Evolutionary conservation across 2,329 filamentous ascomycete species (phyloP).

Genomic region (Plenodomus tracheiphilus): DNA sequence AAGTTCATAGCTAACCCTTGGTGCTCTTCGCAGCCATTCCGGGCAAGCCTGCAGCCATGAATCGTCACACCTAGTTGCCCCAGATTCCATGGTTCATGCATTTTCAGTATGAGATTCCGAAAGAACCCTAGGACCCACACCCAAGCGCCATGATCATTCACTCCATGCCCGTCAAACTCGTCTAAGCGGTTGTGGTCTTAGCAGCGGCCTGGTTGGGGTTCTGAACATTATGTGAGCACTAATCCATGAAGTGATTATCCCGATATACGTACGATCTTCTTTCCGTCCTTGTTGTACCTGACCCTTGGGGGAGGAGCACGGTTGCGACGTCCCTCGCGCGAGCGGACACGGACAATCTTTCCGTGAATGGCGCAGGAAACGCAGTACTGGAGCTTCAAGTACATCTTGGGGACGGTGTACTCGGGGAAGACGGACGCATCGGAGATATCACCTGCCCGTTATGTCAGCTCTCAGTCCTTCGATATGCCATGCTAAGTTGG

Average conservation of each 20-base stretch:
- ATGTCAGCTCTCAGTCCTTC: slow-evolving; percentile 24
- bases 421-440: slow-evolving; percentile 99
- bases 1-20: slow-evolving; percentile 41
- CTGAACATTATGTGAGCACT: background rate
- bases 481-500: slow-evolving; percentile 4
- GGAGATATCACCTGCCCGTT: slow-evolving; percentile 89
- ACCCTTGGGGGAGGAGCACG: slow-evolving; percentile 96
- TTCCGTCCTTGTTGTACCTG: slow-evolving; percentile 99
- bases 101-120: slow-evolving; percentile 40
- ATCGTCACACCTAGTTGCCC: slow-evolving; percentile 37
- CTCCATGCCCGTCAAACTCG: slow-evolving; percentile 16
- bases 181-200: slow-evolving; percentile 51
- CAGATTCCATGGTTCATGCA: slow-evolving; percentile 40
- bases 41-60: slow-evolving; percentile 37
- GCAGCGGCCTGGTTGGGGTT: slow-evolving; percentile 83
- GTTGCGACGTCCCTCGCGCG: slow-evolving; percentile 95
- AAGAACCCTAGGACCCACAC: slow-evolving; percentile 41
- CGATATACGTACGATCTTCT: slow-evolving; percentile 71
- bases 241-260: background rate
- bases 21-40: slow-evolving; percentile 30
- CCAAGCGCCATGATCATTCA: slow-evolving; percentile 41
- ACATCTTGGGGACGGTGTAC: slow-evolving; percentile 99
- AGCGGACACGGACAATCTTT: slow-evolving; percentile 99
- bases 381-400: slow-evolving; percentile 99
- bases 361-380: slow-evolving; percentile 99